These are phyloP conservation scores for Coemansia sp. DNA, from an alignment of 192 early-diverging fungal genomes.

Conservation along the genomic window DNA sequence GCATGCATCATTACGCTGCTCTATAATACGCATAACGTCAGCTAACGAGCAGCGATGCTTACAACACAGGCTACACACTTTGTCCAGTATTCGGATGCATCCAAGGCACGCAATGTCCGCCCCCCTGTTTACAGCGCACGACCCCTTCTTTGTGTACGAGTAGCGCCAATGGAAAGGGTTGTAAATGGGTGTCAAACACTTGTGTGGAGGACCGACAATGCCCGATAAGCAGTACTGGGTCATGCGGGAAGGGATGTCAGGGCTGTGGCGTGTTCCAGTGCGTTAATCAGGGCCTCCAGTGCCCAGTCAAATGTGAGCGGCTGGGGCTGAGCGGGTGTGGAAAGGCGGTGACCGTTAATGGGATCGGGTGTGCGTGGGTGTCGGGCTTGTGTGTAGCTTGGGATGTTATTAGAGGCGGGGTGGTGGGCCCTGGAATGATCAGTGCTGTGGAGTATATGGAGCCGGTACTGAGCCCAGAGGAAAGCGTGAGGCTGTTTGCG, in stretches of 20 bases:
- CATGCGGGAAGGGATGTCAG: slow-evolving; percentile 32
- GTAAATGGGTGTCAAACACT: slow-evolving; percentile 27
- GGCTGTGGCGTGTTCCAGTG: slow-evolving; percentile 40
- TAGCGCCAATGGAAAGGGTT: slow-evolving; percentile 43
- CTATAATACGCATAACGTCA: no score
- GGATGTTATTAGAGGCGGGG: slow-evolving; percentile 22
- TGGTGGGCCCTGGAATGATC: slow-evolving; percentile 7
- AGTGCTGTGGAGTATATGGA: slow-evolving; percentile 14
- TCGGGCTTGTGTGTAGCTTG: slow-evolving; percentile 23
- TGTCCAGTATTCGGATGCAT: slow-evolving; percentile 45
- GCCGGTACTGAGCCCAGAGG: slow-evolving; percentile 4
- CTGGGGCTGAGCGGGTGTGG: slow-evolving; percentile 18
- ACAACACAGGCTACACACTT: slow-evolving; percentile 21
- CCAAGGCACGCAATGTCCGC: slow-evolving; percentile 12
- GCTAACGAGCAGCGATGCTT: neutral
- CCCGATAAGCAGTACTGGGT: slow-evolving; percentile 12
- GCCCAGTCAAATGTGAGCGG: slow-evolving; percentile 27
- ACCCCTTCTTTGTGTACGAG: no score
- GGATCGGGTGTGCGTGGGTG: slow-evolving; percentile 36
- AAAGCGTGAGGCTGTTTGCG: neutral
- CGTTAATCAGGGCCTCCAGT: slow-evolving; percentile 27
- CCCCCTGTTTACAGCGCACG: neutral
- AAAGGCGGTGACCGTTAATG: slow-evolving; percentile 18
- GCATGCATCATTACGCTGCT: no score
- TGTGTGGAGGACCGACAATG: slow-evolving; percentile 43